Conservation (phyloP, 2,329 filamentous ascomycete species). For the Clarireedia hainanense region DNA sequence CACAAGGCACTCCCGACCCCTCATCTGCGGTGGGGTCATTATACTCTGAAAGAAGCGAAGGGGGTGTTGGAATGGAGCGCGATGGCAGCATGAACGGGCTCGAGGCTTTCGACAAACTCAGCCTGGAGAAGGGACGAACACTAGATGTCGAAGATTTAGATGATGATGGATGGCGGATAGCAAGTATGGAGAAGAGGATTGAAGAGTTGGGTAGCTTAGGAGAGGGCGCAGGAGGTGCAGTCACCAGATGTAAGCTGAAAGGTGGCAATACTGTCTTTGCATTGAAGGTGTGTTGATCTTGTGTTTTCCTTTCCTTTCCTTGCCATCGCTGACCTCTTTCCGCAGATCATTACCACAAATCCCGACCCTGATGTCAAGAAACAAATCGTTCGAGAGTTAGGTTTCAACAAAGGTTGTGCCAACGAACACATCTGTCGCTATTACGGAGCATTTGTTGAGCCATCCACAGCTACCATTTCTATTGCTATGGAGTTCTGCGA, state of each 20-base stretch:
- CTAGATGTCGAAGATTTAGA: slow-evolving; percentile 92
- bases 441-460: slow-evolving; percentile 94
- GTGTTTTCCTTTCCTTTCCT: slow-evolving; percentile 2
- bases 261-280: slow-evolving; percentile 93
- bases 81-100: slow-evolving; percentile 74
- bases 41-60: slow-evolving; percentile 73
- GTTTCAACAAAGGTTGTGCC: slow-evolving; percentile 96
- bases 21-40: slow-evolving; percentile 81
- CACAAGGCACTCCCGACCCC: slow-evolving; percentile 70
- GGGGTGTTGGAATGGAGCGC: slow-evolving; percentile 69
- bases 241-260: slow-evolving; percentile 83
- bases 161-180: slow-evolving; percentile 90
- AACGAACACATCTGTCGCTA: slow-evolving; percentile 96
- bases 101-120: slow-evolving; percentile 71
- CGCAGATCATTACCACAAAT: slow-evolving; percentile 91
- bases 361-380: slow-evolving; percentile 97
- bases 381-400: slow-evolving; percentile 91
- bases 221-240: slow-evolving; percentile 91
- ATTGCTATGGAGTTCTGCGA: slow-evolving; percentile 99
- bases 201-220: slow-evolving; percentile 82
- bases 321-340: slow-evolving; percentile 1
- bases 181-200: slow-evolving; percentile 81
- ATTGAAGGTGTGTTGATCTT: slow-evolving; percentile 61
- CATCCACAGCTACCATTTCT: slow-evolving; percentile 91
- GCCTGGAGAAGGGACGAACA: slow-evolving; percentile 71